Percentiles rank a stretch among this genome's conserved stretches.
Conservation (phyloP, 352 stramenopile species). For the Thraustochytrium sp. region DNA sequence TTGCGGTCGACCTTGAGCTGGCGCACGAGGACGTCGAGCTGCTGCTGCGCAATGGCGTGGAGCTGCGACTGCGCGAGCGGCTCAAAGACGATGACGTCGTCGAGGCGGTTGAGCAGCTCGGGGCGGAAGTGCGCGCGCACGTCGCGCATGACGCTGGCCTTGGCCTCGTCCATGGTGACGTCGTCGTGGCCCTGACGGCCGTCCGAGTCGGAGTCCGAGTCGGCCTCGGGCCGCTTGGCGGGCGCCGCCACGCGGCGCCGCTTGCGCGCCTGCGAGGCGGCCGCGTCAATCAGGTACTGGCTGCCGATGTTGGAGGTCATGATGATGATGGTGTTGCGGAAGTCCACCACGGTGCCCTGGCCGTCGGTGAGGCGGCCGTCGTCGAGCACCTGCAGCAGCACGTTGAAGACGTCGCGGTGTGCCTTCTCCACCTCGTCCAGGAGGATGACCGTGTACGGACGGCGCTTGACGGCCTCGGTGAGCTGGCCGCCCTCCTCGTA, state of each 20-base stretch:
- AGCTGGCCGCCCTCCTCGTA: conserved; percentile 89
- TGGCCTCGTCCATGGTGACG: conserved; percentile 2
- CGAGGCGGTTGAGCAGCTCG: conserved; percentile 92
- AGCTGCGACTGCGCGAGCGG: conserved; percentile 77
- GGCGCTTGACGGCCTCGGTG: conserved; percentile 85
- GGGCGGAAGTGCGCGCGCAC: conserved; percentile 79
- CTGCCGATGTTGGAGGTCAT: conserved; percentile 94
- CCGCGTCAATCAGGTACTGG: conserved; percentile 67
- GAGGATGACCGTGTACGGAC: conserved; percentile 92
- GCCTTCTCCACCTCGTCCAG: conserved; percentile 98
- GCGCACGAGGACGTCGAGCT: conserved; percentile 67
- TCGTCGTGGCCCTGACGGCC: no score
- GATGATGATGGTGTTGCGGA: conserved; percentile 94
- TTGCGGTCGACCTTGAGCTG: conserved; percentile 69
- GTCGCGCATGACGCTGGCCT: conserved; percentile 70
- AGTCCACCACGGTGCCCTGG: conserved; percentile 90
- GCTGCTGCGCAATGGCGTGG: conserved; percentile 81
- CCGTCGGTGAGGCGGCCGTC: conserved; percentile 94
- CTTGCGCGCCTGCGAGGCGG: conserved; percentile 57
- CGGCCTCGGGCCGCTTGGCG: conserved; percentile 43
- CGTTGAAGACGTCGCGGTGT: conserved; percentile 88
- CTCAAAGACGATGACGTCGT: conserved; percentile 93
- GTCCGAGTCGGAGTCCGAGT: not conserved
- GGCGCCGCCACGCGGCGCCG: conserved; percentile 65
- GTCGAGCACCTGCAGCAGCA: conserved; percentile 92